Evolutionary conservation across 805 yeast species (phyloP), one percentile per base, ranked within the genome.

Genomic region (Metschnikowia gruessii): DNA sequence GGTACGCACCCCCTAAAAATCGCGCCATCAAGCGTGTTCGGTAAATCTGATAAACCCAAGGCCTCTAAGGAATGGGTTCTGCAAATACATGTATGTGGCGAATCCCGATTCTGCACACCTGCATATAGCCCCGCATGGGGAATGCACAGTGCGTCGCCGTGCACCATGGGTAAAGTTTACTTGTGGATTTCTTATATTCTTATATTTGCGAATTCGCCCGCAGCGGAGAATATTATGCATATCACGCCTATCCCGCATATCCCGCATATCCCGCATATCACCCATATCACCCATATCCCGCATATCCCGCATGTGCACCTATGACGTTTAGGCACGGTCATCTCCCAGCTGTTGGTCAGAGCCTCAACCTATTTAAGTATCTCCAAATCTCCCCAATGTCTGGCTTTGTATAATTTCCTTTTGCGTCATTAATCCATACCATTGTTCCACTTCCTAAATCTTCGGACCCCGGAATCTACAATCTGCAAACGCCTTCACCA

Each of bases 321-420:
- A 18, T 44, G 47, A 48, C 52, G 54, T 46, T 32, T 15, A 35
- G 30, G 48, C 52, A 37, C 40, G 46, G 41, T 38, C 48, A 35
- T 37, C 40, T 12, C 28, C 24, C 24, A 21, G 24, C 7, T 36
- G 45, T 26, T 37, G 24, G 45, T 44, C 44, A 34, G 45, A 40
- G 15, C 21, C 45, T 26, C 40, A 17, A 28, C 37, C 33, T 46
- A 50, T 50, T 34, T 45, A 50, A 50, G 48, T 29, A 42, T 19
- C 22, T 32, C 26, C 21, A 28, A 13, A 22, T 40, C 29, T 38
- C 46, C 51, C n/a, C 17, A 30, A n/a, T 30, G 17, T 13, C 33
- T 6, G 7, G 11, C 11, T 5, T 30, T 3, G 8, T 30, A 11
- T 10, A 30, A n/a, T 30, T 30, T 15, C 33, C 28, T 26, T 11